Evolutionary conservation across 257 asterid species (phyloP).

Genomic region (Fraxinus excelsior): DNA sequence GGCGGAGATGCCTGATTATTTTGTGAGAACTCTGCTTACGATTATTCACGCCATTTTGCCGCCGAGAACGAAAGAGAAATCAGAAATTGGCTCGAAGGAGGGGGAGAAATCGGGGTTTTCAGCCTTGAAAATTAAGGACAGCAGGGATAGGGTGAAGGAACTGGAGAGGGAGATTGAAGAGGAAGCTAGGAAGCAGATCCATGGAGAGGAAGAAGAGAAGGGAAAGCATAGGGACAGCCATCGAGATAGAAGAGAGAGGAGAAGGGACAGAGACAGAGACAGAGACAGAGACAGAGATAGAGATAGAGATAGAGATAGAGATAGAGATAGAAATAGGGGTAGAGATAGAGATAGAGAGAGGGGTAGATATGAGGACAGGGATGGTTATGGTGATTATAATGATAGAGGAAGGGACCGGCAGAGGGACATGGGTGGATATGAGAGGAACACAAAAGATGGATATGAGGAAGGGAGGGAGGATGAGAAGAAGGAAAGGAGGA

Average conservation of each 20-base stretch:
- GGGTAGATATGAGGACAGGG: slow-evolving; percentile 31
- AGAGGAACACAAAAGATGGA: slow-evolving; percentile 18
- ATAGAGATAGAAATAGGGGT: slow-evolving; percentile 25
- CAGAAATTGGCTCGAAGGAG: slow-evolving; percentile 41
- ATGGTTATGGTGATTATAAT: slow-evolving; percentile 31
- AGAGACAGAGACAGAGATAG: slow-evolving; percentile 33
- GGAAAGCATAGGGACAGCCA: slow-evolving; percentile 35
- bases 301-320: slow-evolving; percentile 36
- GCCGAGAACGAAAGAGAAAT: slow-evolving; percentile 46
- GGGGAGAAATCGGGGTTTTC: slow-evolving; percentile 43
- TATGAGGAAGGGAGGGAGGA: slow-evolving; percentile 51
- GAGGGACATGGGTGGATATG: slow-evolving; percentile 25
- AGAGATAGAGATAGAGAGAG: slow-evolving; percentile 39
- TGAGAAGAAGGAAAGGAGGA: slow-evolving; percentile 37
- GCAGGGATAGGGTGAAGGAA: slow-evolving; percentile 71
- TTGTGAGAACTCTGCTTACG: slow-evolving; percentile 73
- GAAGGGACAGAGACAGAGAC: slow-evolving; percentile 26
- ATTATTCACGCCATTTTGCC: slow-evolving; percentile 87
- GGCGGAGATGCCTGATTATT: slow-evolving; percentile 89
- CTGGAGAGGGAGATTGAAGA: slow-evolving; percentile 81
- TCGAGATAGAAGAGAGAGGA: slow-evolving; percentile 42
- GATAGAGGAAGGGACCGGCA: slow-evolving; percentile 34
- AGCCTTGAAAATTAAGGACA: slow-evolving; percentile 70
- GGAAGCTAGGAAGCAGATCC: slow-evolving; percentile 48
- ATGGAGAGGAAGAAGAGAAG: slow-evolving; percentile 34